Percentiles rank a stretch among this genome's conserved stretches.
Conservation (phyloP, 2,329 filamentous ascomycete genomes). For the Stemphylium vesicarium region DNA sequence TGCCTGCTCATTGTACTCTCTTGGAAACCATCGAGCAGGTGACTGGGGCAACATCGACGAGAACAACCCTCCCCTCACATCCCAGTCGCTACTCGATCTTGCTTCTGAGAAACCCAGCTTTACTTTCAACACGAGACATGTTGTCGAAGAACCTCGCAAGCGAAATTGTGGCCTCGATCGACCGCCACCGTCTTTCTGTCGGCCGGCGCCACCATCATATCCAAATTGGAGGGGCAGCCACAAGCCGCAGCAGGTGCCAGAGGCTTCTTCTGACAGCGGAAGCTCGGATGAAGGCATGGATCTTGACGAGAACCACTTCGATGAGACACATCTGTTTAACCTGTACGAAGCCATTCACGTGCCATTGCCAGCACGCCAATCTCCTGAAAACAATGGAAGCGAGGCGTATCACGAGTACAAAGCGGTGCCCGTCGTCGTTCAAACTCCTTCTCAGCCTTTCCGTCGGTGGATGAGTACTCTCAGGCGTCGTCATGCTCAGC, state of each 20-base stretch:
- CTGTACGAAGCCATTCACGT: conserved; percentile 43
- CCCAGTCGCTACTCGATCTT: conserved; percentile 44
- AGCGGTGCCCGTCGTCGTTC: not conserved
- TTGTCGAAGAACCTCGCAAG: conserved; percentile 29
- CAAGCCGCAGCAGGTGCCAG: conserved; percentile 4
- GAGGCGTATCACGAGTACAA: conserved; percentile 14
- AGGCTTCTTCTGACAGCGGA: conserved; percentile 14
- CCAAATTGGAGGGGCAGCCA: conserved; percentile 18
- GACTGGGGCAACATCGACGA: conserved; percentile 38
- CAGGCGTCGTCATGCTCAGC: conserved; percentile 60
- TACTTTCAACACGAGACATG: conserved; percentile 3
- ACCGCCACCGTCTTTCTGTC: conserved; percentile 23
- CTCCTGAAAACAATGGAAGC: conserved; percentile 26
- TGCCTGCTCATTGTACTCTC: conserved; percentile 44
- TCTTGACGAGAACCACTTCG: conserved; percentile 19
- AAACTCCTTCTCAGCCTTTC: conserved; percentile 58
- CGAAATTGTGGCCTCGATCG: conserved; percentile 27
- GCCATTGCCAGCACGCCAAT: conserved; percentile 32
- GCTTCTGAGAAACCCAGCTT: conserved; percentile 27
- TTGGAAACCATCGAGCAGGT: conserved; percentile 29
- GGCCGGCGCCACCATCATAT: conserved; percentile 14
- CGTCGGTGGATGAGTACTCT: conserved; percentile 76
- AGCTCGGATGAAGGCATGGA: conserved; percentile 19
- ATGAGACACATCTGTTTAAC: conserved; percentile 32
- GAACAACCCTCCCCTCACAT: conserved; percentile 42